Conservation (phyloP, 2,329 filamentous ascomycete genomes). For the Hymenoscyphus albidus region DNA sequence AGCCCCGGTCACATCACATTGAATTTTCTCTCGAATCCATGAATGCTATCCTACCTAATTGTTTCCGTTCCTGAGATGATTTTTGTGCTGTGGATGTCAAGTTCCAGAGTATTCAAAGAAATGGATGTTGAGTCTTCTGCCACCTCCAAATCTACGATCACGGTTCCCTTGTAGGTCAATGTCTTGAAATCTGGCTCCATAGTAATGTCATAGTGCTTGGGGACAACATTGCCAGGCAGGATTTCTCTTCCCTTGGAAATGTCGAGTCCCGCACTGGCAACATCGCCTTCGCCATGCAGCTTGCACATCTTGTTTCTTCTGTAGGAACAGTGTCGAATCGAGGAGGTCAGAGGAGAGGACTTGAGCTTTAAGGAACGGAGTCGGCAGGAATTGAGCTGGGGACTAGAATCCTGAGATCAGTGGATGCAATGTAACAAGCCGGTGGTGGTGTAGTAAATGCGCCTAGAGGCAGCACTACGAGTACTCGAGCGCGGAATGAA, state of each 20-base stretch:
- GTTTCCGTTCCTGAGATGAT: conserved; percentile 58
- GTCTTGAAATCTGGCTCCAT: conserved; percentile 87
- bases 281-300: conserved; percentile 52
- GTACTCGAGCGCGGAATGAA: background rate
- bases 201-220: conserved; percentile 86
- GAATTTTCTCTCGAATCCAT: background rate
- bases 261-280: conserved; percentile 53
- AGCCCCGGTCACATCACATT: background rate
- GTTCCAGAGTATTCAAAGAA: conserved; percentile 81
- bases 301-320: conserved; percentile 69
- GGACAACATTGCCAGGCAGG: conserved; percentile 86
- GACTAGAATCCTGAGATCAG: conserved; percentile 22
- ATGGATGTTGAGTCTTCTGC: conserved; percentile 79
- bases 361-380: conserved; percentile 24
- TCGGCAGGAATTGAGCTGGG: conserved; percentile 20
- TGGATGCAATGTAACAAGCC: background rate
- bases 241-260: conserved; percentile 71
- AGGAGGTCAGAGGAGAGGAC: conserved; percentile 24
- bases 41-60: conserved; percentile 39
- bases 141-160: conserved; percentile 83
- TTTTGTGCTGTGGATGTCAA: conserved; percentile 74
- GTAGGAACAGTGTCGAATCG: conserved; percentile 65
- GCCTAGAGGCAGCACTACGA: background rate
- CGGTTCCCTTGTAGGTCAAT: conserved; percentile 80
- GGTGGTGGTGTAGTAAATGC: background rate